phyloP scores from a whole-genome alignment of 495 filamentous ascomycete genomes.

The Trichoderma reesei region DNA sequence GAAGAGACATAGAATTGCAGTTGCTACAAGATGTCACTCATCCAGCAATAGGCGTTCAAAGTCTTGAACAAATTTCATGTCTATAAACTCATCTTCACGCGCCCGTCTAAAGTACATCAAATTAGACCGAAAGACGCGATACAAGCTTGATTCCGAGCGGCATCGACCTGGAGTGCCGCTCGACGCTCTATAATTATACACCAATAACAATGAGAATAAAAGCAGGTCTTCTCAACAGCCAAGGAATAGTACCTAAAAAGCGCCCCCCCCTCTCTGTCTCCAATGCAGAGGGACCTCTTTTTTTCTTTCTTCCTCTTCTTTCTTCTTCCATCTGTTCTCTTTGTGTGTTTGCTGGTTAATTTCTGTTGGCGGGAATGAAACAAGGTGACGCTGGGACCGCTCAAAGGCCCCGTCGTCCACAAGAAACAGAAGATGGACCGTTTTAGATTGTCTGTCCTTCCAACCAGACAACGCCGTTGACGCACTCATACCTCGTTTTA shows the following conservation, averaged over 20 bases:
- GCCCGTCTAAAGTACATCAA: conserved; percentile 9
- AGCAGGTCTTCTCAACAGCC: neutral
- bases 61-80: conserved; percentile 9
- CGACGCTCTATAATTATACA: conserved; percentile 12
- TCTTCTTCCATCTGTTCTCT: neutral
- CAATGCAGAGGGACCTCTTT: neutral
- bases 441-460: conserved; percentile 6
- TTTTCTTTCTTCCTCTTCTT: too few relatives aligned
- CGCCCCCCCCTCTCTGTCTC: neutral
- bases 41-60: neutral
- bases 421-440: conserved; percentile 8
- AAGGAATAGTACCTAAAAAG: neutral
- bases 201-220: conserved; percentile 5
- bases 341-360: neutral
- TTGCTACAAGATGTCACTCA: too few relatives aligned
- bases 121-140: conserved; percentile 4
- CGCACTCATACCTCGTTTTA: conserved; percentile 1
- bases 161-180: conserved; percentile 2
- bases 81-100: neutral
- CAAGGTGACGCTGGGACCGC: neutral
- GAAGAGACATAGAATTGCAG: neutral
- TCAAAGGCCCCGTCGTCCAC: neutral
- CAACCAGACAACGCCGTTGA: neutral
- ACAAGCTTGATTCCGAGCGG: neutral
- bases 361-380: conserved; percentile 1